Evolutionary conservation across 331 rosid genomes (phyloP), one percentile per base, ranked within the genome.

Genomic region (Prunus yedoensis): DNA sequence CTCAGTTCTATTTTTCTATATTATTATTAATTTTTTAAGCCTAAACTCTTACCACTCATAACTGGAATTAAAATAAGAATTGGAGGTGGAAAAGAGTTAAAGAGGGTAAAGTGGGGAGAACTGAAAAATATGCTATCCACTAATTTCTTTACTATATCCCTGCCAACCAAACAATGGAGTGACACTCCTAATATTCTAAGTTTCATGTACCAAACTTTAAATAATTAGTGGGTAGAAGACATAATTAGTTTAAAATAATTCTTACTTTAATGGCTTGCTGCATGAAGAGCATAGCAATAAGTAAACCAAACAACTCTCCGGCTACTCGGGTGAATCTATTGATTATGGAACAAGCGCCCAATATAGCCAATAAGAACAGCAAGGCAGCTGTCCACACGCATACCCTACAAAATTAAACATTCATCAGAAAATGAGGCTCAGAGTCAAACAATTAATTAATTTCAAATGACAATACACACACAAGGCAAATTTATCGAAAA

Each of bases 281-380:
- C 99, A 92, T 89, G 87, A 95, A 95, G 74, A 95, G 99, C 97
- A 95, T 92, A 12, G 99, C 97, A 41, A 95, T 95, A 10, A 95
- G 97, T 64, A 95, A 52, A 74, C 99, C 99, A 71, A 95, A 95
- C 74, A 95, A 79, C 77, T 95, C 99, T 32, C 99, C 99, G 0
- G 99, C 97, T 18, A 95, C 77, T 28, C 99, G 90, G 23, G 99
- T 95, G 82, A 95, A 95, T 78, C 99, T 79, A 70, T 88, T 95
- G 90, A 95, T 95, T 43, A 95, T 92, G 72, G 99, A 95, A 78
- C 99, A 95, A 59, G 97, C 99, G 21, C 99, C 99, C 76, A 95
- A 81, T 71, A 95, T 80, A 61, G 99, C 90, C 64, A 95, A 47
- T 38, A 88, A 74, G 88, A 95, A 87, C 73, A 95, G 89, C 82